Percentiles rank a stretch among this genome's conserved stretches.
Evolutionary conservation across 1,139 yeast species (phyloP).

Genomic region (Lipomyces yarrowii): DNA sequence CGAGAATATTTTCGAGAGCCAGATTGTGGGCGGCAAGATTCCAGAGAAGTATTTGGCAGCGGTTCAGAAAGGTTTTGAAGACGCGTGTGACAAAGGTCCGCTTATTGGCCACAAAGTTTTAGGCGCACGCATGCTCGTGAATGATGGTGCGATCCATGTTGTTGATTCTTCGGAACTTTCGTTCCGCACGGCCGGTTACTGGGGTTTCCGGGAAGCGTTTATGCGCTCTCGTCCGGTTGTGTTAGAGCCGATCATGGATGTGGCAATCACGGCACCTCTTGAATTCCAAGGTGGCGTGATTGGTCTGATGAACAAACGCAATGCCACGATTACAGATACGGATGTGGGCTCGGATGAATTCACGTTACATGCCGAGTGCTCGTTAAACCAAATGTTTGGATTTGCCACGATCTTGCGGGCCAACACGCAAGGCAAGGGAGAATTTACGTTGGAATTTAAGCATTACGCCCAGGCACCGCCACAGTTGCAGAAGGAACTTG

Average conservation of each 20-base stretch:
- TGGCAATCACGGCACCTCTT: conserved; percentile 88
- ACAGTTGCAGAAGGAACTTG: conserved; percentile 86
- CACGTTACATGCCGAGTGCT: conserved; percentile 90
- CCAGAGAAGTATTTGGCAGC: conserved; percentile 94
- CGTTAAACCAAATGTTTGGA: conserved; percentile 93
- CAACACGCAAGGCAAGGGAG: conserved; percentile 98
- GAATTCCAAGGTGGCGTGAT: conserved; percentile 96
- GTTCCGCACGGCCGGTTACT: conserved; percentile 87
- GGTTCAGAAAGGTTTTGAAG: conserved; percentile 88
- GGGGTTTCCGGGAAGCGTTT: conserved; percentile 93
- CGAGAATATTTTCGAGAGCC: conserved; percentile 72
- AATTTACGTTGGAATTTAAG: conserved; percentile 91
- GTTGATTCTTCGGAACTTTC: conserved; percentile 97
- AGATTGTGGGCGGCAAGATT: conserved; percentile 94
- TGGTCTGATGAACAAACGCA: conserved; percentile 86
- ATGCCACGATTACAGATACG: conserved; percentile 91
- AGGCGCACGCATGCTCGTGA: conserved; percentile 89
- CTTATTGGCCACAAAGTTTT: conserved; percentile 90
- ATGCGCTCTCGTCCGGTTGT: conserved; percentile 81
- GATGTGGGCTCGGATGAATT: conserved; percentile 95
- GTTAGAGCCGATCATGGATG: conserved; percentile 94
- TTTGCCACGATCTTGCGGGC: conserved; percentile 95
- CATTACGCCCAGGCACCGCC: conserved; percentile 90
- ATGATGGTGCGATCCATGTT: conserved; percentile 96
- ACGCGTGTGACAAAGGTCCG: conserved; percentile 95